Evolutionary conservation across 371 early-diverging fungal species (phyloP), one percentile per base, ranked within the genome.

Genomic region (Hamiltosporidium magnivora): DNA sequence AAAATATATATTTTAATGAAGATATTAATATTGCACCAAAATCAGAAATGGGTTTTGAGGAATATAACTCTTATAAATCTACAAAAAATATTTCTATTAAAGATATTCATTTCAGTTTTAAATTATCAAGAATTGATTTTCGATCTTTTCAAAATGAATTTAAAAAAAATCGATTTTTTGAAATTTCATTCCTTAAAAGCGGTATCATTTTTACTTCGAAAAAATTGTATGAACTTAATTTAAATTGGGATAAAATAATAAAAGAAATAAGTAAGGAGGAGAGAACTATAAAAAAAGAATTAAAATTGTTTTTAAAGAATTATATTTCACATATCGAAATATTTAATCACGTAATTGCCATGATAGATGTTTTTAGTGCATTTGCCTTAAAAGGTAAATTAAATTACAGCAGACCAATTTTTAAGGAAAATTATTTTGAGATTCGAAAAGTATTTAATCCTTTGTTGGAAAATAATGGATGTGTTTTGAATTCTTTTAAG

Each of bases 171-270:
- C 67, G 64, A 14, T 73, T 75, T 63, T 61, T 77, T 25, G 66
- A 69, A 38, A 44, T 67, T 6, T 66, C 56, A 53, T 36, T 78
- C 6, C 65, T 68, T 43, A 83, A 80, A 67, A 72, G 66, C 3
- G 80, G 83, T 9, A 71, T 83, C 1, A 41, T 63, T 42, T 79
- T 83, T 69, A 72, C 75, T 4, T 77, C 80, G 2, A 67, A 67
- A 54, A 41, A 38, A 38, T 44, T 78, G 11, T 56, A 64, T 54
- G 46, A 42, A 37, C 36, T 69, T 12, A 63, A 60, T 14, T 49
- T 14, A 36, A 55, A 69, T 58, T 39, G 63, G 3, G 59, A 44
- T 38, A 49, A 54, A 55, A 56, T 65, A 41, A 54, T 62, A 37
- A 36, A 46, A 54, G 53, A 71, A 49, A 71, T 74, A 53, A 44